These are phyloP conservation scores for Coniella lustricola DNA, from an alignment of 2,329 filamentous ascomycete genomes.

Conservation along the genomic window DNA sequence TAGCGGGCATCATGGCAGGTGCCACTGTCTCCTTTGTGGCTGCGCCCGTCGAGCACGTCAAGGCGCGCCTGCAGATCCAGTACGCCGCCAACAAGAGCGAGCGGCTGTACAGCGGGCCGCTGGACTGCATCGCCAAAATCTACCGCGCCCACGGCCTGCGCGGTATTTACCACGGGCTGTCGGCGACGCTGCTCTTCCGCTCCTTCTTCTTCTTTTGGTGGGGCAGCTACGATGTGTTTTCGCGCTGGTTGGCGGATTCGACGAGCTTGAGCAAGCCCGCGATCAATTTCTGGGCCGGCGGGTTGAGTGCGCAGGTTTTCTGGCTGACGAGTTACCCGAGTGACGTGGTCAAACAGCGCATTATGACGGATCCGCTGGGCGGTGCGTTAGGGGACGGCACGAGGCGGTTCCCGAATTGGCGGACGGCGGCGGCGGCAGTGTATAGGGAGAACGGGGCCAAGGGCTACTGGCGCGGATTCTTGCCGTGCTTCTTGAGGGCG, in stretches of 20 bases:
- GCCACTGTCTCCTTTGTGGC: slow-evolving; percentile 88
- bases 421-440: slow-evolving; percentile 69
- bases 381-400: slow-evolving; percentile 60
- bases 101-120: slow-evolving; percentile 75
- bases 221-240: slow-evolving; percentile 87
- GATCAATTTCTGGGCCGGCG: slow-evolving; percentile 96
- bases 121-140: slow-evolving; percentile 74
- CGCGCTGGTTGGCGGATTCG: slow-evolving; percentile 55
- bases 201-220: slow-evolving; percentile 98
- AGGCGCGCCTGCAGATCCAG: slow-evolving; percentile 89
- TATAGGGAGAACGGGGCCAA: slow-evolving; percentile 67
- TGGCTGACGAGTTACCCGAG: slow-evolving; percentile 90
- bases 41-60: slow-evolving; percentile 84
- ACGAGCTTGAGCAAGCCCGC: slow-evolving; percentile 69
- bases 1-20: slow-evolving; percentile 82
- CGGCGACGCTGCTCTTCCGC: slow-evolving; percentile 80
- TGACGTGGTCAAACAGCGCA: slow-evolving; percentile 89
- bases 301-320: slow-evolving; percentile 86
- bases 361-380: slow-evolving; percentile 92
- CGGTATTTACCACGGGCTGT: slow-evolving; percentile 81
- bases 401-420: slow-evolving; percentile 67
- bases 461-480: slow-evolving; percentile 88
- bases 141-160: slow-evolving; percentile 63
- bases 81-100: slow-evolving; percentile 74
- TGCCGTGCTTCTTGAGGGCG: slow-evolving; percentile 87